A percentile compares a stretch with the other conserved stretches of the same genome.
phyloP scores from a whole-genome alignment of 2,329 filamentous ascomycete genomes.

The Fusarium nisikadoi region DNA sequence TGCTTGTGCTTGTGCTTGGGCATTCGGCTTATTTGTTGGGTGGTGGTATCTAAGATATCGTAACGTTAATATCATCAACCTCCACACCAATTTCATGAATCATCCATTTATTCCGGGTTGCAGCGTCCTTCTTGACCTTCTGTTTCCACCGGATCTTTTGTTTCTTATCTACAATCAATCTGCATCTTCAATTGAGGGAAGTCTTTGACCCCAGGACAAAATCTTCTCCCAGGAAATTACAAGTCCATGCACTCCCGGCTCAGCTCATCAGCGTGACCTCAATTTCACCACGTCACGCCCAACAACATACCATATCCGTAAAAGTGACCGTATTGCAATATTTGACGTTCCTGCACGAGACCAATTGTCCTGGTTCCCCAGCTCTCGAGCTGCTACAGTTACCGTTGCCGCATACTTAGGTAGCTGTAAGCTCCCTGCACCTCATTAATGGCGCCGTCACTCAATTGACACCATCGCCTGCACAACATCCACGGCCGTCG shows the following conservation, averaged over 20 bases:
- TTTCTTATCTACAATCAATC: not conserved
- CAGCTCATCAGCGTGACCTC: slow-evolving; percentile 35
- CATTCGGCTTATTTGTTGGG: not conserved
- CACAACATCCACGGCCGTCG: not conserved
- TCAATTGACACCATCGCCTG: not conserved
- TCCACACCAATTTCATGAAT: slow-evolving; percentile 30
- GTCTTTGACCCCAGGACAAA: not conserved
- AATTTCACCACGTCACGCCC: slow-evolving; percentile 31
- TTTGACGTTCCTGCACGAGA: slow-evolving; percentile 19
- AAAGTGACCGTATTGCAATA: slow-evolving; percentile 29
- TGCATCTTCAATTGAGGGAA: not conserved
- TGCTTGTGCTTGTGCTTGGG: not conserved
- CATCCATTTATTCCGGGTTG: slow-evolving; percentile 22
- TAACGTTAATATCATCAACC: slow-evolving; percentile 32
- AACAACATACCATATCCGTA: slow-evolving; percentile 30
- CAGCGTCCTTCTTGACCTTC: not conserved
- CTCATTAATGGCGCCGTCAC: not conserved
- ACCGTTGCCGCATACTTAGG: not conserved
- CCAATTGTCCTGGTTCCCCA: slow-evolving; percentile 12
- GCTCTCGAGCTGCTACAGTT: not conserved
- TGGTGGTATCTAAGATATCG: slow-evolving; percentile 2
- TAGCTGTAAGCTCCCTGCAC: slow-evolving; percentile 1
- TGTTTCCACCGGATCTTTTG: not conserved
- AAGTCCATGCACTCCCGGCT: slow-evolving; percentile 30
- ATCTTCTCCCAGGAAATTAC: slow-evolving; percentile 29